These are phyloP conservation scores for Euclidium syriacum DNA, from an alignment of 345 rosid species.

Conservation along the genomic window DNA sequence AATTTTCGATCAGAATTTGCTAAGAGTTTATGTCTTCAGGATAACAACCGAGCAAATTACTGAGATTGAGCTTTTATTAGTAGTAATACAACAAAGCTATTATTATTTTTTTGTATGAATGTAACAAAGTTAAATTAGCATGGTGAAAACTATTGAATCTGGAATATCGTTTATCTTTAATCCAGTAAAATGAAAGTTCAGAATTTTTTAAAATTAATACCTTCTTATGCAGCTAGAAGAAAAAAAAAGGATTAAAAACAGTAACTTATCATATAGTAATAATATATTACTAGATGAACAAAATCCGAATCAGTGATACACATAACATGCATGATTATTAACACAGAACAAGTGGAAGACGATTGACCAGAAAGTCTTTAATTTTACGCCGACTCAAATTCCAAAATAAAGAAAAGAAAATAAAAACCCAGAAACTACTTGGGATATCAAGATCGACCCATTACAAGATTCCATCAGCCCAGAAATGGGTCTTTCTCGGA, in stretches of 20 bases:
- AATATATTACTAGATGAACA: neutral
- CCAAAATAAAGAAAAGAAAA: neutral
- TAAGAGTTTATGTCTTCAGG: neutral
- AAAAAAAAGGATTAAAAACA: neutral
- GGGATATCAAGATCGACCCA: constrained; percentile 12
- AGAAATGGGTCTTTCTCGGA: neutral
- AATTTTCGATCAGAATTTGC: neutral
- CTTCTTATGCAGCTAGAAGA: neutral
- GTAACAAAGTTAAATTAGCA: too few species aligned
- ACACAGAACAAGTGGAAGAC: neutral
- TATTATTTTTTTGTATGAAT: too few species aligned
- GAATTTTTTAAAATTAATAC: neutral
- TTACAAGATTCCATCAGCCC: neutral
- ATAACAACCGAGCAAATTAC: neutral
- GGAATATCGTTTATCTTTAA: neutral
- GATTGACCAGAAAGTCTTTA: neutral
- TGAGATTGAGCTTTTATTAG: neutral
- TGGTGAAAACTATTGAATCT: neutral
- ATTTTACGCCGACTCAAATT: neutral
- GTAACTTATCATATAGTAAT: neutral
- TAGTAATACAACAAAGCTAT: neutral
- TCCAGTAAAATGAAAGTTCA: neutral
- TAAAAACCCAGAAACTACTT: neutral
- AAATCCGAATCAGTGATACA: neutral
- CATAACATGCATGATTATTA: neutral